Evolutionary conservation across 1,284 basidiomycete genomes (phyloP).

Genomic region (Schizophyllum amplum): DNA sequence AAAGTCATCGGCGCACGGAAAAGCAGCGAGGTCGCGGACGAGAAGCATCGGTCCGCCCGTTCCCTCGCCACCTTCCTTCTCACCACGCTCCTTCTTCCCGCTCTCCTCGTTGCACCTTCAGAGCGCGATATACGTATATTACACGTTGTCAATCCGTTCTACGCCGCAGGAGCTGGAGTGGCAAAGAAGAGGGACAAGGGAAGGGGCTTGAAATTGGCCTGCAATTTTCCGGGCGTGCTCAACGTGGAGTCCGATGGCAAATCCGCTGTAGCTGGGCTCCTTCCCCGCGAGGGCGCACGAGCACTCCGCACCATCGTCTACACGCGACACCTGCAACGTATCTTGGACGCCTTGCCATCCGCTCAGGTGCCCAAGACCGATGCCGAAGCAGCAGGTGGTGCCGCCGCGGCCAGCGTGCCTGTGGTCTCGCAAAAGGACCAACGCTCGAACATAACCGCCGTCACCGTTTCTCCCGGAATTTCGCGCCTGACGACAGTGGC

Average conservation of each 20-base stretch:
- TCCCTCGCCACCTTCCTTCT: slow-evolving; percentile 73
- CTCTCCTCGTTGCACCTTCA: slow-evolving; percentile 67
- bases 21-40: slow-evolving; percentile 18
- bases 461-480: slow-evolving; percentile 67
- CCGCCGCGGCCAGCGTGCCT: slow-evolving; percentile 30
- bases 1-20: slow-evolving; percentile 21
- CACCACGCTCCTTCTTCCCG: slow-evolving; percentile 69
- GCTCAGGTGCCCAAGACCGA: slow-evolving; percentile 48
- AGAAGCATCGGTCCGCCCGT: slow-evolving; percentile 32
- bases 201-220: slow-evolving; percentile 25
- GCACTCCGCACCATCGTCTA: slow-evolving; percentile 57
- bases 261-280: slow-evolving; percentile 23
- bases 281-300: slow-evolving; percentile 55
- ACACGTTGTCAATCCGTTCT: slow-evolving; percentile 77
- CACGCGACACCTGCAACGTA: slow-evolving; percentile 67
- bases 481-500: slow-evolving; percentile 59
- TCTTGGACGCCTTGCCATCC: slow-evolving; percentile 66
- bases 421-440: slow-evolving; percentile 38
- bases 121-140: slow-evolving; percentile 82
- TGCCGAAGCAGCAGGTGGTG: slow-evolving; percentile 16
- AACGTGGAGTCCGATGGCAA: slow-evolving; percentile 1
- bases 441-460: slow-evolving; percentile 58
- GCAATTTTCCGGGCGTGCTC: slow-evolving; percentile 9
- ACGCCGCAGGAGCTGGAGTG: slow-evolving; percentile 51
- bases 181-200: slow-evolving; percentile 13